phyloP scores from a whole-genome alignment of 2,329 filamentous ascomycete species.

The Lasiodiplodia hormozganensis region DNA sequence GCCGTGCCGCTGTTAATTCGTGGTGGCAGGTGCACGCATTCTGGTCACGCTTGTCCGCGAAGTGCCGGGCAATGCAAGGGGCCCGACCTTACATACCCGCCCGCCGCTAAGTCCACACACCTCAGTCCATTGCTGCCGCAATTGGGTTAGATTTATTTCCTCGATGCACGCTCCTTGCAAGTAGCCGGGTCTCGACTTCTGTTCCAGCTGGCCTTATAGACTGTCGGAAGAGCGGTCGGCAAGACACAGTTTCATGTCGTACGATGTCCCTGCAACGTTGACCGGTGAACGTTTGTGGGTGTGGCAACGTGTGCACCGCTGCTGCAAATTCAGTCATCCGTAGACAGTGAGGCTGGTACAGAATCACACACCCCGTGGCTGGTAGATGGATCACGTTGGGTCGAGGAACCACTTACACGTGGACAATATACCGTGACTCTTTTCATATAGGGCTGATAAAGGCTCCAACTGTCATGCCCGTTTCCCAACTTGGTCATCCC shows the following conservation, averaged over 20 bases:
- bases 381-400: no score
- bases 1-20: not conserved
- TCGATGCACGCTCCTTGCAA: not conserved
- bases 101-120: not conserved
- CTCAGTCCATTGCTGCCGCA: not conserved
- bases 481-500: not conserved
- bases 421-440: not conserved
- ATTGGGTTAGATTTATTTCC: not conserved
- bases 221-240: not conserved
- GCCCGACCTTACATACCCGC: not conserved
- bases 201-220: not conserved
- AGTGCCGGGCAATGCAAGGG: conserved; percentile 9
- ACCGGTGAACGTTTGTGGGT: not conserved
- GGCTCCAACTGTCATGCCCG: not conserved
- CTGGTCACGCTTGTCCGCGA: not conserved
- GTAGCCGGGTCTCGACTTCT: not conserved
- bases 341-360: not conserved
- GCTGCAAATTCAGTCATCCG: not conserved
- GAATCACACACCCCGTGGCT: no score
- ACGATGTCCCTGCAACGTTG: not conserved
- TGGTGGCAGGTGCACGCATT: conserved; percentile 1
- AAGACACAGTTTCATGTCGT: not conserved
- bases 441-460: not conserved
- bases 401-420: not conserved
- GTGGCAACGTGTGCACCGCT: not conserved